Evolutionary conservation across 2,329 filamentous ascomycete species (phyloP).

Genomic region (Fusarium staphyleae): DNA sequence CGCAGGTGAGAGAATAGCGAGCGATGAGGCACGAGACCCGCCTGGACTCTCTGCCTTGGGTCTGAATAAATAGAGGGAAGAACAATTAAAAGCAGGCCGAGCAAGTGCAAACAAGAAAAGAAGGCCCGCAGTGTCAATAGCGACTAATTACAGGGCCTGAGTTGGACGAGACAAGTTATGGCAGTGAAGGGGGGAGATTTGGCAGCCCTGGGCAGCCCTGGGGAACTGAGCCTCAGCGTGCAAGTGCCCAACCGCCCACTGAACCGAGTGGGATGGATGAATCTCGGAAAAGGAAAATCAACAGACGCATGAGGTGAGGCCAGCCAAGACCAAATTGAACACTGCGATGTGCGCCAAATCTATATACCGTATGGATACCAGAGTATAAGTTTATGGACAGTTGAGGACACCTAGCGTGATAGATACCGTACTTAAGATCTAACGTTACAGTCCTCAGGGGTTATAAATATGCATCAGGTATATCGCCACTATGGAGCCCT

Average conservation of each 20-base stretch:
- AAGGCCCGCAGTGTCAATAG: not conserved
- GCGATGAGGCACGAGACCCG: slow-evolving; percentile 9
- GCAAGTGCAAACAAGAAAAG: slow-evolving; percentile 2
- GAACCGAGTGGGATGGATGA: not conserved
- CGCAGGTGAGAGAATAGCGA: slow-evolving; percentile 3
- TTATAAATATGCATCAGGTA: too few relatives aligned
- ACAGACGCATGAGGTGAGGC: not conserved
- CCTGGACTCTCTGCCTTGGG: not conserved
- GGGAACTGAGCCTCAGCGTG: slow-evolving; percentile 6
- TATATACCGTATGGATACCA: too few relatives aligned
- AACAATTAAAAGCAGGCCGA: not conserved
- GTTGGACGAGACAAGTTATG: slow-evolving; percentile 5
- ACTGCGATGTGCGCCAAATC: too few relatives aligned
- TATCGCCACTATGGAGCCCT: too few relatives aligned
- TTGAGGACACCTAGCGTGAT: too few relatives aligned
- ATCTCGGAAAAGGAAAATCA: slow-evolving; percentile 16
- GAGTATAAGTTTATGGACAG: too few relatives aligned
- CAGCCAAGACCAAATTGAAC: too few relatives aligned
- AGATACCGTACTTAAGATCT: too few relatives aligned
- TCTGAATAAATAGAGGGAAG: not conserved
- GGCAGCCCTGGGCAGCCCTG: too few relatives aligned
- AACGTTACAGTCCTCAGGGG: too few relatives aligned
- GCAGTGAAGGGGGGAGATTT: slow-evolving; percentile 13
- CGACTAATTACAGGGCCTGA: slow-evolving; percentile 2
- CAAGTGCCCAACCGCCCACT: too few relatives aligned